Evolutionary conservation across 1,284 basidiomycete species (phyloP), one percentile per base, ranked within the genome.

Genomic region (Golubevia sp.): DNA sequence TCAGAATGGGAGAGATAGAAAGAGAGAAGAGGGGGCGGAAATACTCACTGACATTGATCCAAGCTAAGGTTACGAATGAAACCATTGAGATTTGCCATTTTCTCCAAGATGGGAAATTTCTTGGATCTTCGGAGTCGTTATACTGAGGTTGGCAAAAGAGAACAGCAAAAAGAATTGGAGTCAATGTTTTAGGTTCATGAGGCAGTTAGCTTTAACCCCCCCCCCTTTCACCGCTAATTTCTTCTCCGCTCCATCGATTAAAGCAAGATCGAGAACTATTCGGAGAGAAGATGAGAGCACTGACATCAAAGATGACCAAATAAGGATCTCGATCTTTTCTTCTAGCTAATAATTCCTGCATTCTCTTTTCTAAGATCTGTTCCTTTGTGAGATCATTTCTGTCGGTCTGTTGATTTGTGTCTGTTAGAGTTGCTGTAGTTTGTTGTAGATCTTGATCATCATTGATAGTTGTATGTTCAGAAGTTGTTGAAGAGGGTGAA

Each of bases 51-150:
- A 55, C 66, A 20, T 71, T 71, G 55, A 65, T 60, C 71, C 71
- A 73, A 24, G 65, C 34, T 23, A 66, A 61, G 24, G 66, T 59
- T 1, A 56, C 34, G 62, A 71, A 61, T 5, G 62, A 68, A 30
- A 73, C 58, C 11, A 63, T 15, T 20, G 67, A 52, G 51, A 73
- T 71, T 26, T 66, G 66, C 52, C 65, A 63, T 51, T 74, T 74
- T 0, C 61, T 23, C 59, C 62, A 65, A 8, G 59, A 38, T 4
- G 59, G 26, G 38, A 67, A 74, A 18, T 50, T 44, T 2, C 64
- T 56, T 4, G 71, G 71, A 30, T 74, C 69, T 20, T 54, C 26
- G 0, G 64, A 15, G 21, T 72, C 70, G 30, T 70, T 61, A 58
- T 62, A 53, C 48, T 59, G 30, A 34, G 30, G 4, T 34, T 34